Evolutionary conservation across 2,329 filamentous ascomycete species (phyloP).

Genomic region (Dactylellina sp.): DNA sequence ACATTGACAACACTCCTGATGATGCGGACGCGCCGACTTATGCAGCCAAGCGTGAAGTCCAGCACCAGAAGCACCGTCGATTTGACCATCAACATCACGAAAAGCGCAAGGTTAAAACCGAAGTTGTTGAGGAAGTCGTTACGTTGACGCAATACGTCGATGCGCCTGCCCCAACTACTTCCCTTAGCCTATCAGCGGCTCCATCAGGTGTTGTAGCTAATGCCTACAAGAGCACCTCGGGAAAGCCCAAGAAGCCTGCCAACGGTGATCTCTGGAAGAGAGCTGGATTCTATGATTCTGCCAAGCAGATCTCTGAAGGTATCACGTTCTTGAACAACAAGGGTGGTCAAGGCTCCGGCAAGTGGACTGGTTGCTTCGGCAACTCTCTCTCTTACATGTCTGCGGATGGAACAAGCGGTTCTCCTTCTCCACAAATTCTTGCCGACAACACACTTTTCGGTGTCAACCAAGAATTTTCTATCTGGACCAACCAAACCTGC

Average conservation of each 20-base stretch:
- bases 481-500: slow-evolving; percentile 69
- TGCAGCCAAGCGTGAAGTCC: slow-evolving; percentile 35
- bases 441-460: slow-evolving; percentile 68
- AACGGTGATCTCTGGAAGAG: slow-evolving; percentile 32
- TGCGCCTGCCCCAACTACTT: slow-evolving; percentile 24
- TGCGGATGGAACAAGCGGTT: slow-evolving; percentile 66
- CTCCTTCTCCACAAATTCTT: slow-evolving; percentile 67
- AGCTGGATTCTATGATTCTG: slow-evolving; percentile 42
- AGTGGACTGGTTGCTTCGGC: slow-evolving; percentile 66
- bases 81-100: slow-evolving; percentile 37
- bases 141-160: slow-evolving; percentile 42
- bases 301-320: slow-evolving; percentile 29
- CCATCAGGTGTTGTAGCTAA: slow-evolving; percentile 43
- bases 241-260: slow-evolving; percentile 33
- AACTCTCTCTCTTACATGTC: slow-evolving; percentile 71
- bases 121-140: slow-evolving; percentile 44
- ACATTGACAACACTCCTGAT: slow-evolving; percentile 45
- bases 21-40: slow-evolving; percentile 32
- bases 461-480: slow-evolving; percentile 66
- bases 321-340: slow-evolving; percentile 55
- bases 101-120: slow-evolving; percentile 45
- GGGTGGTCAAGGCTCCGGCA: slow-evolving; percentile 42
- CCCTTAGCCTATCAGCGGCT: slow-evolving; percentile 6
- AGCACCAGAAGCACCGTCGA: slow-evolving; percentile 36
- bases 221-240: slow-evolving; percentile 27